Percentiles rank a stretch among this genome's conserved stretches.
Conservation (phyloP, 257 asterid species). For the Hygrophila difformis region DNA sequence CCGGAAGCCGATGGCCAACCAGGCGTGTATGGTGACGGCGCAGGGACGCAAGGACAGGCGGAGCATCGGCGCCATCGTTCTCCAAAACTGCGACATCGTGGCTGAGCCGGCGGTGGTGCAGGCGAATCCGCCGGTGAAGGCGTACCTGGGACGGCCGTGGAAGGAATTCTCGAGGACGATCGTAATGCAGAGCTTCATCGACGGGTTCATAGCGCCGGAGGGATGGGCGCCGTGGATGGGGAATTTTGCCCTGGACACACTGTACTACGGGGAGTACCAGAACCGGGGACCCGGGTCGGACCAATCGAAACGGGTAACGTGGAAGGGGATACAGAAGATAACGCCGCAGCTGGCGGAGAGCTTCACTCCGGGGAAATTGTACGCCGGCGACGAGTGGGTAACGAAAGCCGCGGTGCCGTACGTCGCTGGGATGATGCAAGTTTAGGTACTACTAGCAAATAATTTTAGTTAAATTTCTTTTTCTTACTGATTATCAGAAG, state of each 20-base stretch:
- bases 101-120: constrained; percentile 38
- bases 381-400: constrained; percentile 43
- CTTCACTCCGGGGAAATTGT: constrained; percentile 35
- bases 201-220: constrained; percentile 38
- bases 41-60: constrained; percentile 66
- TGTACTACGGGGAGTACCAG: constrained; percentile 61
- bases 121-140: constrained; percentile 16
- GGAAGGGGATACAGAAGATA: constrained; percentile 58
- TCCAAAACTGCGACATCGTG: constrained; percentile 40
- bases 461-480: no score
- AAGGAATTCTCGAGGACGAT: constrained; percentile 66
- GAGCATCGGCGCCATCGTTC: constrained; percentile 35
- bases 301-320: constrained; percentile 32
- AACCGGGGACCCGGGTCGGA: constrained; percentile 61
- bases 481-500: no score
- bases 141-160: constrained; percentile 79
- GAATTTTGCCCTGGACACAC: constrained; percentile 36
- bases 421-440: constrained; percentile 20
- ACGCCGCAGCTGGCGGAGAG: constrained; percentile 45
- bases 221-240: constrained; percentile 88
- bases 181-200: constrained; percentile 56
- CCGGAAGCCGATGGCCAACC: constrained; percentile 57
- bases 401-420: constrained; percentile 43
- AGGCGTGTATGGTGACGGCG: constrained; percentile 80
- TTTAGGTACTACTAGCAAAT: background rate